Percentiles rank a stretch among this genome's conserved stretches.
These are phyloP conservation scores for Leishmania amazonensis DNA, from an alignment of 208 protist species.

Conservation along the genomic window DNA sequence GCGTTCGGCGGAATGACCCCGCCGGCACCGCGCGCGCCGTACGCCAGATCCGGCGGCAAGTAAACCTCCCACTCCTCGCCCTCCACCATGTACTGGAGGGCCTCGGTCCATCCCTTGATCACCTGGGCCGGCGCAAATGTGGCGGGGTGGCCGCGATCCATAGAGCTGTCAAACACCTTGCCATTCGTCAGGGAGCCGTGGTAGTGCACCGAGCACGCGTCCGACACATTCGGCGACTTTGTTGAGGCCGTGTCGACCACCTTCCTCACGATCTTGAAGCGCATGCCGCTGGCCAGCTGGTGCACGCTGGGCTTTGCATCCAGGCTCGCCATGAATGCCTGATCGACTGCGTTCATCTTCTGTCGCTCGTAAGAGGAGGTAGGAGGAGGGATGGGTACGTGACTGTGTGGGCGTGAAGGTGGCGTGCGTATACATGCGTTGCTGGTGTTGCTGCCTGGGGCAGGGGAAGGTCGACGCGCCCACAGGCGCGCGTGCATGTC, in stretches of 20 bases:
- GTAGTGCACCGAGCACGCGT: slow-evolving; percentile 85
- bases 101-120: slow-evolving; percentile 87
- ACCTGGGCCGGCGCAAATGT: slow-evolving; percentile 75
- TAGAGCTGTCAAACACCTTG: slow-evolving; percentile 85
- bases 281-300: slow-evolving; percentile 79
- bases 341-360: slow-evolving; percentile 28
- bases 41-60: slow-evolving; percentile 73
- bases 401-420: neutral
- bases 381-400: neutral
- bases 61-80: slow-evolving; percentile 88
- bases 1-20: slow-evolving; percentile 68
- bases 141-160: slow-evolving; percentile 58
- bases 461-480: neutral
- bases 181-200: slow-evolving; percentile 67
- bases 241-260: slow-evolving; percentile 31
- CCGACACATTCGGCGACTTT: slow-evolving; percentile 47
- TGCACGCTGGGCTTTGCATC: slow-evolving; percentile 42
- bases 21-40: slow-evolving; percentile 64
- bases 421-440: neutral
- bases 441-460: neutral
- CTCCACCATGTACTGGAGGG: slow-evolving; percentile 85
- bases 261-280: slow-evolving; percentile 65
- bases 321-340: slow-evolving; percentile 54
- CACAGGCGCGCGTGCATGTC: neutral
- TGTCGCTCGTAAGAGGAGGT: neutral